Evolutionary conservation across 495 filamentous ascomycete genomes (phyloP), one percentile per base, ranked within the genome.

Genomic region (Chaetomium tenue): DNA sequence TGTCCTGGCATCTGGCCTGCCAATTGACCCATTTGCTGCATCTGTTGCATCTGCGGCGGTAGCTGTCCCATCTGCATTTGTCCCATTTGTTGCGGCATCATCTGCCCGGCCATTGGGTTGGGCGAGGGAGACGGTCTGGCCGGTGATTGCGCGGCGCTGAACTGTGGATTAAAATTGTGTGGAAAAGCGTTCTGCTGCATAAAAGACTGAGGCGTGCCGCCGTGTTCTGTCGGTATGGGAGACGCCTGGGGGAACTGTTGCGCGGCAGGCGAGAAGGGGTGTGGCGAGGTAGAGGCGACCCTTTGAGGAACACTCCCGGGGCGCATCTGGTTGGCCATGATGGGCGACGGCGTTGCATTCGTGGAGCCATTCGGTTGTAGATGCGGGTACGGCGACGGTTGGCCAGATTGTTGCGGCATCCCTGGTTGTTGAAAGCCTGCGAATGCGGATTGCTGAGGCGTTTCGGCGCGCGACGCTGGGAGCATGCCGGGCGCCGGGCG

Each of bases 261-360:
- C 40, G 85, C 84, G 30, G 88, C 88, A 22, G 91, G 90, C 1
- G 92, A 92, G 76, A 95, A 97, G 0, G 92, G 92, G 72, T 91
- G 91, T 4, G 93, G 93, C 18, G 93, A 97, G 39, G 91, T 87
- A 28, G 94, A 97, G 64, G 91, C 87, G 75, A 97, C 89, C 61
- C 92, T 80, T 76, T 93, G 91, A 16, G 89, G 89, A 42, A 87
- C 84, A 69, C 79, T 84, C 12, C 83, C 81, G 23, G 83, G 82
- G 59, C 84, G 83, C 69, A 84, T 75, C 75, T 94, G 92, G 75
- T 93, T 92, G 52, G 81, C 82, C 81, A 92, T 84, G 70, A 91
- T 83, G 53, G 93, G 93, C 2, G 93, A 97, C 48, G 92, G 93
- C 22, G 90, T 93, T 58, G 92, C 87, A 73, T 89, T 93, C 48